A percentile compares a stretch with the other conserved stretches of the same genome.
These are phyloP conservation scores for Penstemon barbatus DNA, from an alignment of 257 asterid species.

Conservation along the genomic window DNA sequence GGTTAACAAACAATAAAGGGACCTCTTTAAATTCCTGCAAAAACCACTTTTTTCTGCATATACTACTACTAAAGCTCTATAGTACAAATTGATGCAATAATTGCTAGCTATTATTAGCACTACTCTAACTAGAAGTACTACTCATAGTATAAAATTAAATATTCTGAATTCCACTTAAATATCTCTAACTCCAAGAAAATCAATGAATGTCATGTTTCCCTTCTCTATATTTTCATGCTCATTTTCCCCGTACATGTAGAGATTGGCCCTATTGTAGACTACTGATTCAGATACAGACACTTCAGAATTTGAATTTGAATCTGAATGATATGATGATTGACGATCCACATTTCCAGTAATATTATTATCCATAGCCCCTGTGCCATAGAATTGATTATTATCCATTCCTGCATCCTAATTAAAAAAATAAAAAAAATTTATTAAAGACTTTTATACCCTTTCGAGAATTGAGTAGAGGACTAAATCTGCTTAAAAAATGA, in stretches of 20 bases:
- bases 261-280: conserved; percentile 44
- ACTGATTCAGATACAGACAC: conserved; percentile 44
- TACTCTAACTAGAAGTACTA: conserved; percentile 12
- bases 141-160: not conserved
- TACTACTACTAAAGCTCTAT: not conserved
- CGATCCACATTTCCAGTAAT: conserved; percentile 24
- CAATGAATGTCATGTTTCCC: conserved; percentile 39
- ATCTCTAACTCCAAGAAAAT: conserved; percentile 59
- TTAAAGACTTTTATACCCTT: conserved; percentile 14
- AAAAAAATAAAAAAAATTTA: not conserved
- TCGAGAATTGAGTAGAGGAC: conserved; percentile 8
- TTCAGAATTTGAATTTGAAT: conserved; percentile 49
- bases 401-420: not conserved
- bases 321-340: conserved; percentile 24
- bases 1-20: not conserved
- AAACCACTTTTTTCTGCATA: conserved; percentile 23
- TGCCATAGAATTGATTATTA: too few relatives aligned
- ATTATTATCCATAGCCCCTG: not conserved
- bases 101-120: conserved; percentile 25
- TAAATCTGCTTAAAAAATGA: conserved; percentile 20
- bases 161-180: conserved; percentile 17
- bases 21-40: conserved; percentile 19
- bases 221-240: conserved; percentile 13
- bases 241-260: conserved; percentile 34
- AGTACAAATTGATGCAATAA: conserved; percentile 29